Conservation (phyloP, 225 moss, liverwort and hornwort genomes). For the Pleurozium schreberi region DNA sequence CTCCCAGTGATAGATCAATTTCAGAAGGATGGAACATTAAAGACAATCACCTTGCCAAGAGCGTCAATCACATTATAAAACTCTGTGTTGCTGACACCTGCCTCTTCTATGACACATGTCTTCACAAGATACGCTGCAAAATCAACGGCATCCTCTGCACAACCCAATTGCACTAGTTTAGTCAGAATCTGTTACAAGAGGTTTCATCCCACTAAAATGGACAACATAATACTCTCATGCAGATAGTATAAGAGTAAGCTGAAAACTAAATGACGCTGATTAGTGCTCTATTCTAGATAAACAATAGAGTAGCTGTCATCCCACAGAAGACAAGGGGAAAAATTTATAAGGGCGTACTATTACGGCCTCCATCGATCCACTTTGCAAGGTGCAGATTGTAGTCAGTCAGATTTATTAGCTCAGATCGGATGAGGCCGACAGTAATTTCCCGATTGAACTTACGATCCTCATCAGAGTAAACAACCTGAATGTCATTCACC, state of each 20-base stretch:
- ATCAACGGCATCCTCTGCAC: conserved; percentile 66
- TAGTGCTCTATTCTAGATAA: neutral
- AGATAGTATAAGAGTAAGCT: neutral
- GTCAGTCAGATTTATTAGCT: conserved; percentile 77
- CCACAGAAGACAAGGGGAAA: neutral
- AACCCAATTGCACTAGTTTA: neutral
- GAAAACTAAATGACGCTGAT: neutral
- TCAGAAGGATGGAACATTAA: neutral
- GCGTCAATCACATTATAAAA: conserved; percentile 91
- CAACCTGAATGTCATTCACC: conserved; percentile 40
- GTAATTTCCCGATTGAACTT: conserved; percentile 84
- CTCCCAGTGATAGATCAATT: neutral
- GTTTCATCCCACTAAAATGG: neutral
- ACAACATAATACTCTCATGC: neutral
- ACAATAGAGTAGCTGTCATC: neutral
- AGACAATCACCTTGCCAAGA: conserved; percentile 55
- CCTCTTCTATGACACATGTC: conserved; percentile 85
- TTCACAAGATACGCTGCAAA: conserved; percentile 80
- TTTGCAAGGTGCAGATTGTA: conserved; percentile 82
- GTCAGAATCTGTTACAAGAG: neutral
- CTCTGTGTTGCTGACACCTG: conserved; percentile 79
- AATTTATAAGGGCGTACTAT: conserved; percentile 33
- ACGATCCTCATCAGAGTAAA: conserved; percentile 84
- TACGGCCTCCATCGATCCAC: conserved; percentile 92
- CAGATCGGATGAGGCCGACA: conserved; percentile 78